Conservation (phyloP, 1,284 basidiomycete species). For the Cutaneotrichosporon daszewskae region DNA sequence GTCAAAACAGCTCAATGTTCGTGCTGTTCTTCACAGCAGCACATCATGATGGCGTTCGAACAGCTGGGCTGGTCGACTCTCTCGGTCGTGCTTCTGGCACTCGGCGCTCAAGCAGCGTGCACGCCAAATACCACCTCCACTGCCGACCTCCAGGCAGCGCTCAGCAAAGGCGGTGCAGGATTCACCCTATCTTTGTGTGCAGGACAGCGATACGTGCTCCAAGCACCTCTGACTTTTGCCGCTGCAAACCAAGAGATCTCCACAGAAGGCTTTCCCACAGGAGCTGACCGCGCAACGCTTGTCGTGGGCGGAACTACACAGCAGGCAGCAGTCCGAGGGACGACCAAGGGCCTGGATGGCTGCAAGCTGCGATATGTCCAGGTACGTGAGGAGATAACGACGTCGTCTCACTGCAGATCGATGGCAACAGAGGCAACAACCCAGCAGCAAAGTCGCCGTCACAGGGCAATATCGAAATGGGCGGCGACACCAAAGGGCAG, state of each 20-base stretch:
- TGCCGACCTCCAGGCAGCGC: constrained; percentile 60
- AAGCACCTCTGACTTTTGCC: constrained; percentile 60
- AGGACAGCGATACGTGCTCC: constrained; percentile 57
- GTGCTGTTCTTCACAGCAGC: no score
- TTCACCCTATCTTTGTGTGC: constrained; percentile 64
- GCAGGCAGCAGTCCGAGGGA: constrained; percentile 66
- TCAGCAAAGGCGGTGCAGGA: constrained; percentile 60
- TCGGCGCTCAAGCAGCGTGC: background rate
- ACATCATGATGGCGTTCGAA: no score
- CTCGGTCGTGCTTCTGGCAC: no score
- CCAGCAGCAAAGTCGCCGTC: background rate
- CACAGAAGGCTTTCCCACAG: constrained; percentile 62
- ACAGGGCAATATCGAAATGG: constrained; percentile 35
- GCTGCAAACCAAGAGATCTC: constrained; percentile 48
- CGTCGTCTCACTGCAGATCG: no score
- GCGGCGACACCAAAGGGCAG: constrained; percentile 41
- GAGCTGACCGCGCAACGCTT: constrained; percentile 53
- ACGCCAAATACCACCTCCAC: constrained; percentile 37
- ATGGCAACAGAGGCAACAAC: constrained; percentile 38
- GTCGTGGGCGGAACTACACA: constrained; percentile 59
- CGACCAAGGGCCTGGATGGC: constrained; percentile 52
- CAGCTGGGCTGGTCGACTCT: no score
- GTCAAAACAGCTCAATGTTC: no score
- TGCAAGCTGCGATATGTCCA: constrained; percentile 62
- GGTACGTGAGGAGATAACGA: no score